Percentiles rank a stretch among this genome's conserved stretches.
phyloP scores from a whole-genome alignment of 1,139 yeast genomes.

The Scheffersomyces cryptocercus region DNA sequence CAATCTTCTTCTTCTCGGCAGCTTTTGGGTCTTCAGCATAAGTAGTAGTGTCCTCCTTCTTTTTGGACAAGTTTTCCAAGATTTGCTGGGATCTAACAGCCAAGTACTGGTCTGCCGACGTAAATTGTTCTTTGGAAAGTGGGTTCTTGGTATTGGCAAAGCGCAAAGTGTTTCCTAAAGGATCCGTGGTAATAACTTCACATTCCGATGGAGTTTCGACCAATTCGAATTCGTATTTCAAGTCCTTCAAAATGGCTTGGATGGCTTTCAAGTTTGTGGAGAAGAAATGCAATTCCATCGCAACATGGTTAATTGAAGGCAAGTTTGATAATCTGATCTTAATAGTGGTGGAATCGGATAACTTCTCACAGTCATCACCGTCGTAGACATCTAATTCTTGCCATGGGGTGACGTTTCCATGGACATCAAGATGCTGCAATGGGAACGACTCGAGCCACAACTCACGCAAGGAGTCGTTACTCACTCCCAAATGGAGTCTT shows the following conservation, averaged over 20 bases:
- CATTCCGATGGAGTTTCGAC: constrained; percentile 14
- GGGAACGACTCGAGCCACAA: constrained; percentile 74
- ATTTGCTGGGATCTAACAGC: constrained; percentile 18
- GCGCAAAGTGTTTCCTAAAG: constrained; percentile 53
- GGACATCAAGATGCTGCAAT: constrained; percentile 46
- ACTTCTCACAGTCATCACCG: constrained; percentile 42
- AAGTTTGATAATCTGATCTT: constrained; percentile 58
- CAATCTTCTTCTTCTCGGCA: constrained; percentile 52
- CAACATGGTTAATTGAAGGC: constrained; percentile 23
- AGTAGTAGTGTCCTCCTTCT: background rate
- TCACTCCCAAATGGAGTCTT: constrained; percentile 49
- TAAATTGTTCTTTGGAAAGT: constrained; percentile 28
- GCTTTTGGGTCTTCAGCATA: constrained; percentile 1
- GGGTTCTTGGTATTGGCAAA: constrained; percentile 41
- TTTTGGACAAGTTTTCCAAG: constrained; percentile 10
- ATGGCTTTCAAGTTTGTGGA: constrained; percentile 47
- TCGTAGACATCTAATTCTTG: constrained; percentile 58
- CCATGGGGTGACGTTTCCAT: constrained; percentile 55
- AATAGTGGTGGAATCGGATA: constrained; percentile 39
- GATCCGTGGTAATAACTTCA: constrained; percentile 45
- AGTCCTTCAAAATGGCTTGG: constrained; percentile 31
- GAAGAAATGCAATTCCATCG: constrained; percentile 50
- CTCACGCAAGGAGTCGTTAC: constrained; percentile 65
- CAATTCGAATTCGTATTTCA: constrained; percentile 16
- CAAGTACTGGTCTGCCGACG: constrained; percentile 31